Evolutionary conservation across 108 stramenopile species (phyloP).

Genomic region (Nitzschia palea): DNA sequence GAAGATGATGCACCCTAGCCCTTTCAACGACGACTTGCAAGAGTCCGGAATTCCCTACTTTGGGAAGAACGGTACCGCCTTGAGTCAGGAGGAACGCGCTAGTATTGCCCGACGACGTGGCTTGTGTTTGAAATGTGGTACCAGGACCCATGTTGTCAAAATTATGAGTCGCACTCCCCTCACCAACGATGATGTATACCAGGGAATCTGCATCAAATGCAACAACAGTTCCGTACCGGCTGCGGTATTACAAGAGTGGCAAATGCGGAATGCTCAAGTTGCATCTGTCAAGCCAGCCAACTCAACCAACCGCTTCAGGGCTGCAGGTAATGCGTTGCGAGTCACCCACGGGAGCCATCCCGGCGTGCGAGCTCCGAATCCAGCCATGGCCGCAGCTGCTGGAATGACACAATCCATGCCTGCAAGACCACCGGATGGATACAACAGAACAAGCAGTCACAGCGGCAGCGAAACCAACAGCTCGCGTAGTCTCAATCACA

Average conservation of each 20-base stretch:
- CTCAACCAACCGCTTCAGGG: constrained; percentile 3
- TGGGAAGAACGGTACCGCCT: constrained; percentile 33
- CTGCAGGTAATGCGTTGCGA: not conserved
- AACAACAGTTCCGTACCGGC: constrained; percentile 23
- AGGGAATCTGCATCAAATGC: constrained; percentile 45
- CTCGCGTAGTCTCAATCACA: no score
- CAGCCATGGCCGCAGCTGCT: not conserved
- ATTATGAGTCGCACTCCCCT: constrained; percentile 16
- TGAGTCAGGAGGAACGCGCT: constrained; percentile 31
- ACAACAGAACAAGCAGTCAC: not conserved
- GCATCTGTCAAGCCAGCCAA: not conserved
- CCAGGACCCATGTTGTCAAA: constrained; percentile 33
- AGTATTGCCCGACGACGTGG: constrained; percentile 30
- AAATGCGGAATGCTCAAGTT: constrained; percentile 10
- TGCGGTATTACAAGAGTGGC: constrained; percentile 14
- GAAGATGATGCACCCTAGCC: constrained; percentile 22
- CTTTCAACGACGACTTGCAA: constrained; percentile 32
- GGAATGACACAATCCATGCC: not conserved
- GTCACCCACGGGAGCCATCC: not conserved
- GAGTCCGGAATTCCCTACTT: constrained; percentile 38
- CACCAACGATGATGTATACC: constrained; percentile 30
- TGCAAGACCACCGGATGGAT: not conserved
- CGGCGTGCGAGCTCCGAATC: no score
- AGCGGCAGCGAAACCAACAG: not conserved
- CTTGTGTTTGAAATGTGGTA: constrained; percentile 38